Evolutionary conservation across 768 basidiomycete species (phyloP).

Genomic region (Pholiota microspora): DNA sequence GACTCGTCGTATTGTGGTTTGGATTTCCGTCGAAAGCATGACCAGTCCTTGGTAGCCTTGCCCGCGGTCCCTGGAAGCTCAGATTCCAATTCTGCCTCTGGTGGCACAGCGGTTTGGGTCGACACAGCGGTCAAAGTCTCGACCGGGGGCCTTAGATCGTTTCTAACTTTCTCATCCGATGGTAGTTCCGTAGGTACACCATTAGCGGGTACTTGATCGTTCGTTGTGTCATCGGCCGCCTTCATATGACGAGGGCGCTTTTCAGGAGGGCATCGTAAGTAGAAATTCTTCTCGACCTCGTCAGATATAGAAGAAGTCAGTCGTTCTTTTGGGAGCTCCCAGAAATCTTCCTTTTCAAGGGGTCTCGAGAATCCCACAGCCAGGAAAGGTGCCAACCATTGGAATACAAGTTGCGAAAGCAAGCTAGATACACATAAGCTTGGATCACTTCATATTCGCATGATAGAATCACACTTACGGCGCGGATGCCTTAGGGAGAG

Average conservation of each 20-base stretch:
- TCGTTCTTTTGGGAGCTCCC: constrained; percentile 41
- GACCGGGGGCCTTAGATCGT: constrained; percentile 6
- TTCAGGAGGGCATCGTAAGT: constrained; percentile 47
- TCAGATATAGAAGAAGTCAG: constrained; percentile 39
- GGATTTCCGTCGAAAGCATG: constrained; percentile 1
- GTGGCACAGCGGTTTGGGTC: constrained; percentile 11
- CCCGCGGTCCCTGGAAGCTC: constrained; percentile 4
- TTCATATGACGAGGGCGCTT: constrained; percentile 38
- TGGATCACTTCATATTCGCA: constrained; percentile 15
- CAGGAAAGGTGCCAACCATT: constrained; percentile 55
- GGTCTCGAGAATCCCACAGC: constrained; percentile 61
- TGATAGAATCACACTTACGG: constrained; percentile 26
- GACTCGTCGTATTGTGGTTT: constrained; percentile 42
- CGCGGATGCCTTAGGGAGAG: constrained; percentile 38
- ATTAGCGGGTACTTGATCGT: background rate
- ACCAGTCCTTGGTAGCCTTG: background rate
- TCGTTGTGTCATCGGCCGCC: background rate
- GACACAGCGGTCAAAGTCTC: constrained; percentile 8
- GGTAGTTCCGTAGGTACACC: background rate
- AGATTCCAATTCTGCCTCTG: constrained; percentile 4
- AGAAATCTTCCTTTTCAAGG: constrained; percentile 56
- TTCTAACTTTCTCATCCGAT: constrained; percentile 2
- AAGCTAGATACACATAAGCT: constrained; percentile 26
- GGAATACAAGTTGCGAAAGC: constrained; percentile 45
- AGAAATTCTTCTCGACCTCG: constrained; percentile 45